Conservation (phyloP, 768 basidiomycete genomes). For the Sporobolomyces pararoseus region DNA sequence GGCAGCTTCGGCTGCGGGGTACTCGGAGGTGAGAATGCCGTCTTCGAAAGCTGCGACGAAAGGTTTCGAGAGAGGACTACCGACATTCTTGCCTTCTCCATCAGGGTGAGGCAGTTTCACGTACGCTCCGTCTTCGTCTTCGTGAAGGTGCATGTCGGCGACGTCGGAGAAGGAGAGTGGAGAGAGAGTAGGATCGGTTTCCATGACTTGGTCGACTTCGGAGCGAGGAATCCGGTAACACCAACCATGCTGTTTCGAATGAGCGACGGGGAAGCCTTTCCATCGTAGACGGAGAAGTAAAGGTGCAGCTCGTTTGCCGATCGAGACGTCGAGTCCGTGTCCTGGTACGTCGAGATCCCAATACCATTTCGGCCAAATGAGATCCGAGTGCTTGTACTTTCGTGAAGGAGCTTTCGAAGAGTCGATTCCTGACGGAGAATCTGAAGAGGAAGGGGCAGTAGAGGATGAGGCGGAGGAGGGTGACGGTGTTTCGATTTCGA, state of each 20-base stretch:
- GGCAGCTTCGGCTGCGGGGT: slow-evolving; percentile 70
- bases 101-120: slow-evolving; percentile 96
- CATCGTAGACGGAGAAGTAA: slow-evolving; percentile 81
- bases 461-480: background rate
- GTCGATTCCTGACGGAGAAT: too few relatives aligned
- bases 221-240: slow-evolving; percentile 67
- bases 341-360: slow-evolving; percentile 63
- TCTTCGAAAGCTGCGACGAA: slow-evolving; percentile 86
- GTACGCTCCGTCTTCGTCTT: slow-evolving; percentile 59
- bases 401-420: background rate
- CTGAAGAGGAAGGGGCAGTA: background rate
- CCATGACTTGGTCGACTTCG: slow-evolving; percentile 29
- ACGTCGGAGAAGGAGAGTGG: slow-evolving; percentile 62
- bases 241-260: slow-evolving; percentile 87
- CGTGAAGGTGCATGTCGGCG: slow-evolving; percentile 59
- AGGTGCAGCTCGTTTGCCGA: slow-evolving; percentile 75
- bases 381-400: slow-evolving; percentile 13
- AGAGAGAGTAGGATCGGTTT: slow-evolving; percentile 53
- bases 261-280: slow-evolving; percentile 76
- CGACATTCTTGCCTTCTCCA: slow-evolving; percentile 92
- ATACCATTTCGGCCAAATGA: slow-evolving; percentile 92
- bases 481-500: background rate
- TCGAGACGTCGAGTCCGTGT: slow-evolving; percentile 79
- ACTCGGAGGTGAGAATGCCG: slow-evolving; percentile 77
- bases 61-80: slow-evolving; percentile 78